Evolutionary conservation across 768 basidiomycete genomes (phyloP).

Genomic region (Candolleomyces efflorescens): DNA sequence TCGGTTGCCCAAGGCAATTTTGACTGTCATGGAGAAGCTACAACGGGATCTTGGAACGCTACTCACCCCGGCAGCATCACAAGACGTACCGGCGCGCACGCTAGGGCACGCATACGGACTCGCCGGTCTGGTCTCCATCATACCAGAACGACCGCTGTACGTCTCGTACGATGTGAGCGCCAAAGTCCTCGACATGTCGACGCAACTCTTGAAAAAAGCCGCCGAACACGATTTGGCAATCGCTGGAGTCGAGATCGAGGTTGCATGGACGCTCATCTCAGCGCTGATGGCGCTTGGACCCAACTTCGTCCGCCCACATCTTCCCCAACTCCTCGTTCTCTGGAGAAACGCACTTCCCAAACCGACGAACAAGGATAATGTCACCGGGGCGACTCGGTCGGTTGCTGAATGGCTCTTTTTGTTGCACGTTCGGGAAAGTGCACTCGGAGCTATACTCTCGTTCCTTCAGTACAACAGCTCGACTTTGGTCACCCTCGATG

Average conservation of each 20-base stretch:
- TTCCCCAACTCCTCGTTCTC: slow-evolving; percentile 89
- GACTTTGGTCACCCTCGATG: slow-evolving; percentile 82
- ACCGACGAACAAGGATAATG: slow-evolving; percentile 82
- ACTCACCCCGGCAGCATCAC: slow-evolving; percentile 64
- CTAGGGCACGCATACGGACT: slow-evolving; percentile 90
- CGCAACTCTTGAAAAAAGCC: slow-evolving; percentile 82
- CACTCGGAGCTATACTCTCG: slow-evolving; percentile 81
- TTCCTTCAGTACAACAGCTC: slow-evolving; percentile 80
- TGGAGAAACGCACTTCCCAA: slow-evolving; percentile 98
- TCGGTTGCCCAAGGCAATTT: slow-evolving; percentile 74
- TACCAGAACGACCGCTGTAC: slow-evolving; percentile 85
- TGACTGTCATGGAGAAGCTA: slow-evolving; percentile 73
- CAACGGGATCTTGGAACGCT: slow-evolving; percentile 78
- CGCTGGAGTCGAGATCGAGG: slow-evolving; percentile 82
- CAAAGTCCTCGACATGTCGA: slow-evolving; percentile 88
- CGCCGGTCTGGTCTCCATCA: slow-evolving; percentile 79
- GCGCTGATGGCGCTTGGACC: slow-evolving; percentile 91
- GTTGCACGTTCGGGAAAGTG: slow-evolving; percentile 85
- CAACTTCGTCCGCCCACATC: slow-evolving; percentile 89
- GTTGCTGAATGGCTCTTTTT: slow-evolving; percentile 88
- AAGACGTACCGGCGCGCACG: slow-evolving; percentile 67
- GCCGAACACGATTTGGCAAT: slow-evolving; percentile 86
- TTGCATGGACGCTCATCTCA: slow-evolving; percentile 91
- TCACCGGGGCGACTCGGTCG: slow-evolving; percentile 54
- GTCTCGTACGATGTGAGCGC: slow-evolving; percentile 92